Evolutionary conservation across 2,329 filamentous ascomycete genomes (phyloP).

Genomic region (Alternaria tenuissima): DNA sequence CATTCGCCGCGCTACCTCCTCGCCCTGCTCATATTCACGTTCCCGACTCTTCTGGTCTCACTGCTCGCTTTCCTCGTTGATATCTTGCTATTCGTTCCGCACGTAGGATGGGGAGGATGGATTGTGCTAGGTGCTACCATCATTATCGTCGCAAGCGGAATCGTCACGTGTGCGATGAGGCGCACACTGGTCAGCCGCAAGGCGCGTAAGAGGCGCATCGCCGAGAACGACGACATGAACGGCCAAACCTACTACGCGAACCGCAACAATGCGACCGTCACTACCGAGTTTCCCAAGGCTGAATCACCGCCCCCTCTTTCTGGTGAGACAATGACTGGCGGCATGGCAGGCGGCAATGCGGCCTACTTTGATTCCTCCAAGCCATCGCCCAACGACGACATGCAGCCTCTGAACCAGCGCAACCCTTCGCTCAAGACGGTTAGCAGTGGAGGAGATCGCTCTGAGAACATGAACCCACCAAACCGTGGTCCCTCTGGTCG

Average conservation of each 20-base stretch:
- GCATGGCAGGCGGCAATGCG: constrained; percentile 64
- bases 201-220: constrained; percentile 89
- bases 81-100: constrained; percentile 91
- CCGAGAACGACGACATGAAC: constrained; percentile 96
- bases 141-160: constrained; percentile 78
- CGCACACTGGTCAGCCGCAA: constrained; percentile 90
- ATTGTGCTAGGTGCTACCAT: constrained; percentile 90
- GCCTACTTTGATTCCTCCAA: constrained; percentile 70
- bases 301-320: constrained; percentile 64
- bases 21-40: constrained; percentile 81
- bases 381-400: constrained; percentile 71
- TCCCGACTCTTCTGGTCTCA: constrained; percentile 83
- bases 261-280: constrained; percentile 47
- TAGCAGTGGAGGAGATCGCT: constrained; percentile 55
- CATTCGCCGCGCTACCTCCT: constrained; percentile 92
- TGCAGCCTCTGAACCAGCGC: constrained; percentile 72
- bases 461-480: constrained; percentile 47
- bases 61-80: constrained; percentile 92
- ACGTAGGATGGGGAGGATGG: constrained; percentile 93
- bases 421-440: constrained; percentile 68
- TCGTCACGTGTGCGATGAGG: constrained; percentile 94
- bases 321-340: constrained; percentile 63
- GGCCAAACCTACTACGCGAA: constrained; percentile 84
- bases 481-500: constrained; percentile 50
- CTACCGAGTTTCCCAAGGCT: constrained; percentile 56